A percentile compares a stretch with the other conserved stretches of the same genome.
Conservation (phyloP, 805 yeast genomes). For the Saccharomycopsis sp. region DNA sequence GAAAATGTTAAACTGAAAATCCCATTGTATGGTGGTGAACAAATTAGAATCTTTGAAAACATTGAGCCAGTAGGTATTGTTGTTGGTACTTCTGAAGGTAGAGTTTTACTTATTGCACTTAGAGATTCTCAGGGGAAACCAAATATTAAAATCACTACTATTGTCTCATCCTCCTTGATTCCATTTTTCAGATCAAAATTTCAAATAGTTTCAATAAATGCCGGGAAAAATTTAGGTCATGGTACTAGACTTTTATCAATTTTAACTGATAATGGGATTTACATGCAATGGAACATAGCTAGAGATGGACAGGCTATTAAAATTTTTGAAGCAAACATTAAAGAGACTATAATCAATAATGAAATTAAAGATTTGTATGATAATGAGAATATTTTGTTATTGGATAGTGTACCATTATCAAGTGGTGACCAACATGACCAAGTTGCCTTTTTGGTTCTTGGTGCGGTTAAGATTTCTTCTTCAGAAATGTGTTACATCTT, state of each 20-base stretch:
- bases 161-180: constrained; percentile 27
- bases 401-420: constrained; percentile 10
- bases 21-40: constrained; percentile 45
- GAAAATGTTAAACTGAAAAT: constrained; percentile 32
- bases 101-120: constrained; percentile 54
- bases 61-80: constrained; percentile 72
- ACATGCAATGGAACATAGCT: constrained; percentile 44
- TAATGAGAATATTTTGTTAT: constrained; percentile 29
- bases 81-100: constrained; percentile 61
- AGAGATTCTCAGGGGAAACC: constrained; percentile 67
- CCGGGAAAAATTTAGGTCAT: constrained; percentile 45
- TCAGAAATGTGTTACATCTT: constrained; percentile 38
- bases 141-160: constrained; percentile 26
- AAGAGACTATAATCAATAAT: constrained; percentile 30
- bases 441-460: constrained; percentile 41
- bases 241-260: constrained; percentile 40
- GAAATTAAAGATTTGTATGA: constrained; percentile 43
- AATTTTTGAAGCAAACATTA: constrained; percentile 32
- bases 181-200: constrained; percentile 26
- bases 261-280: constrained; percentile 37
- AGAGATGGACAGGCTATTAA: constrained; percentile 37
- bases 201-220: constrained; percentile 50
- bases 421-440: constrained; percentile 27
- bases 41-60: constrained; percentile 46
- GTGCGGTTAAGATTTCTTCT: constrained; percentile 34